Evolutionary conservation across 1,284 basidiomycete species (phyloP), one percentile per base, ranked within the genome.

Genomic region (Ustilago curta): DNA sequence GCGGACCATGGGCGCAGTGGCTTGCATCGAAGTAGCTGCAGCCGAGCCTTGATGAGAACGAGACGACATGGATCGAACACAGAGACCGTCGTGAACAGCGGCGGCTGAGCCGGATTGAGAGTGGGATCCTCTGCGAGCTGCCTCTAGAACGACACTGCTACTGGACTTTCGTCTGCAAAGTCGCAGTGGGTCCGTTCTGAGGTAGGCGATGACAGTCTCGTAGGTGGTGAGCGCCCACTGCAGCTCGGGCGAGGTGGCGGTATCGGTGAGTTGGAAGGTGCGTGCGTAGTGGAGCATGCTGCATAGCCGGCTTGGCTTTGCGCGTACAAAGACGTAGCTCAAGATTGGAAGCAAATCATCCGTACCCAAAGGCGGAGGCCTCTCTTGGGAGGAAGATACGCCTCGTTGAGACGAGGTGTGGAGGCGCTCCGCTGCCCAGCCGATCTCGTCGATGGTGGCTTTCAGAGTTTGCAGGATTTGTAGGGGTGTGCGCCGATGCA

Each of bases 201-300:
- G 73, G 18, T 76, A 76, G 47, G 53, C 48, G 39, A 72, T 39
- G 21, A 76, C 73, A 7, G 73, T 64, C 27, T 76, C 73, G 45
- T 47, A 65, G 1, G 67, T 76, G 21, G 68, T 62, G 14, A 76
- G 59, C 1, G 69, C 68, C 73, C 73, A 76, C 23, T 74, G 58
- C 16, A 66, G 49, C 16, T 61, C 62, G 2, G 59, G 54, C 37
- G 62, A 63, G 12, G 52, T 65, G 35, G 60, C 56, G n/a, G 68
- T 60, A 43, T 71, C 69, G 37, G 62, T 72, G 25, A 76, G 56
- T 14, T 63, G 56, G 19, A 76, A 76, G 3, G 60, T 42, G 14
- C 60, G 63, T 23, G 63, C 64, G n/a, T 71, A 76, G 57, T 76
- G 68, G 16, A 76, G 59, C 54, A 67, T 63, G 48, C 73, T 76